phyloP scores from a whole-genome alignment of 2,329 filamentous ascomycete genomes.

The Lasiodiplodia theobromae region DNA sequence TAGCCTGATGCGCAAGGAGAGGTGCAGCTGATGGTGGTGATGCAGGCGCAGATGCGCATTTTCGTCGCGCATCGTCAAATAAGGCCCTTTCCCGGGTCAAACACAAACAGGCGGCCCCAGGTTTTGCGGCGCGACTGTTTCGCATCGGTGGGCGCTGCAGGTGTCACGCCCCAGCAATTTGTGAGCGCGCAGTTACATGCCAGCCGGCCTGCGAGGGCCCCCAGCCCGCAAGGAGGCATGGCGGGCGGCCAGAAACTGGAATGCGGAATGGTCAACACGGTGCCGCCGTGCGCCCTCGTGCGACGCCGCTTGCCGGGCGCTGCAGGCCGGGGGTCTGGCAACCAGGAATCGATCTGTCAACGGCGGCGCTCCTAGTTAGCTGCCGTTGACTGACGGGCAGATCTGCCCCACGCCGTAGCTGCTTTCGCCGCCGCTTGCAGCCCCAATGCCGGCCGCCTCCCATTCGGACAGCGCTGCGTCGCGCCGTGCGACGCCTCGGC shows the following conservation, averaged over 20 bases:
- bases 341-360: slow-evolving; percentile 32
- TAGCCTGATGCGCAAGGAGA: slow-evolving; percentile 30
- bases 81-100: slow-evolving; percentile 26
- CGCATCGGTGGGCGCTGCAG: slow-evolving; percentile 27
- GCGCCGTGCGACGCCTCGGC: slow-evolving; percentile 15
- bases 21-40: slow-evolving; percentile 29
- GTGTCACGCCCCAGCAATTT: slow-evolving; percentile 28
- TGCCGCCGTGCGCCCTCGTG: slow-evolving; percentile 26
- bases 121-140: slow-evolving; percentile 28
- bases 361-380: slow-evolving; percentile 27
- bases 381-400: slow-evolving; percentile 29
- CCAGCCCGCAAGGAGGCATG: slow-evolving; percentile 22
- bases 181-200: slow-evolving; percentile 24
- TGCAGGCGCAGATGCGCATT: slow-evolving; percentile 31
- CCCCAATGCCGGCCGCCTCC: slow-evolving; percentile 15
- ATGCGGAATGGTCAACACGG: slow-evolving; percentile 31
- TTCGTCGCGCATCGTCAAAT: slow-evolving; percentile 31
- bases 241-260: slow-evolving; percentile 23
- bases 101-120: slow-evolving; percentile 25
- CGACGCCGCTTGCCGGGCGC: slow-evolving; percentile 27
- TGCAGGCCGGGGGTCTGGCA: slow-evolving; percentile 26
- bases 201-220: slow-evolving; percentile 23
- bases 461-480: slow-evolving; percentile 22
- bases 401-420: slow-evolving; percentile 20
- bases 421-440: slow-evolving; percentile 27